These are phyloP conservation scores for Pseudogymnoascus sp. DNA, from an alignment of 2,329 filamentous ascomycete species.

Conservation along the genomic window DNA sequence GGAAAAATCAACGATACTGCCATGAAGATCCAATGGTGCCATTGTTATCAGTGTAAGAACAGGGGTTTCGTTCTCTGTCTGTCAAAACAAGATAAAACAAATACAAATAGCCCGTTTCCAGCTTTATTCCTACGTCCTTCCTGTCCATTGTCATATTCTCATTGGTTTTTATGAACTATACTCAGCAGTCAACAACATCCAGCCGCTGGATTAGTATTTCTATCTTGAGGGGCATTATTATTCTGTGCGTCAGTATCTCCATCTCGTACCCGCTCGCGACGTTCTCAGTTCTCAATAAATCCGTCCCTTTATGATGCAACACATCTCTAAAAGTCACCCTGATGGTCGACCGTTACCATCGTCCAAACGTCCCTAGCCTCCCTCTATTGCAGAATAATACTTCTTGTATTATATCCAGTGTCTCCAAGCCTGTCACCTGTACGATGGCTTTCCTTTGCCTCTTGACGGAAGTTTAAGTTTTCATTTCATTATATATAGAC, in stretches of 20 bases:
- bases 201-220: not conserved
- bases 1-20: not conserved
- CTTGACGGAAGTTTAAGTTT: not conserved
- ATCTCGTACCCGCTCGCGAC: not conserved
- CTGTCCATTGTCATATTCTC: not conserved
- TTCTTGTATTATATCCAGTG: not conserved
- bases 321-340: not conserved
- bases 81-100: not conserved
- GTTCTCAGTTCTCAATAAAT: not conserved
- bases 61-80: slow-evolving; percentile 1
- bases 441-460: not conserved
- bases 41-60: slow-evolving; percentile 5
- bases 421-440: not conserved
- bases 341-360: not conserved
- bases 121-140: not conserved
- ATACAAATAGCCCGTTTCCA: not conserved
- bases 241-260: not conserved
- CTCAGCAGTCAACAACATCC: not conserved
- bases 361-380: not conserved
- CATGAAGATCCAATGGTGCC: not conserved
- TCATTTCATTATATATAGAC: not conserved
- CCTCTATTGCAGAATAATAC: not conserved
- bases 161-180: not conserved
- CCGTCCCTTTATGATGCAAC: not conserved
- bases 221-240: not conserved